Base-by-base conservation (phyloP, 495 filamentous ascomycete species). In the Daldinia decipiens region DNA sequence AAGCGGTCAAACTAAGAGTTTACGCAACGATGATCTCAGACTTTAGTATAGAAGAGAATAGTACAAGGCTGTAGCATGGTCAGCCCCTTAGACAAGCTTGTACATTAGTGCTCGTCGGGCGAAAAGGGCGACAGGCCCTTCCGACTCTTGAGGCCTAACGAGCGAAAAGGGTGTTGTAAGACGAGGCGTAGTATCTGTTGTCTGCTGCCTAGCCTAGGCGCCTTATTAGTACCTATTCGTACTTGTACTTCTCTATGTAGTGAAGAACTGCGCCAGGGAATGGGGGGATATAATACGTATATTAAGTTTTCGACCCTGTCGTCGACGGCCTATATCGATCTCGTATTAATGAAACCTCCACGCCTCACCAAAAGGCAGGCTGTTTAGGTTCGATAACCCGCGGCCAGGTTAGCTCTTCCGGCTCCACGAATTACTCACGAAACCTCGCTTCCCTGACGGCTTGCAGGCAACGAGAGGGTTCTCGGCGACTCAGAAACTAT, bases 261-360 rank as follows among this genome's bases (percentile, higher is more conserved):
- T 24, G 38, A 24, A 59, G 36, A 34, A 24, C 26, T 19, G 57
- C 64, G 34, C 55, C 53, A 66, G 54, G 65, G 65, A 51, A 29
- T 32, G 61, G 59, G 64, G 55, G 60, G 65, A 65, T 47, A 68
- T 73, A 72, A 39, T 60, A 67, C 19, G 47, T 26, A 29, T 61
- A 53, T 67, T 67, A 72, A 72, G 69, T 52, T 11, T 8, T 65
- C 58, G 67, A 70, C 71, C 71, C 67, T 74, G 71, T 70, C 71
- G 67, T 66, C 66, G 66, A 51, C 52, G 55, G 40, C 63, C 75
- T 77, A 77, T 77, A 77, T 73, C 65, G 58, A 57, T 51, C 39
- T 61, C 47, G 53, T 73, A 73, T 75, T 75, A 75, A 68, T 71
- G 62, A 64, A 40, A 51, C 53, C 45, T 62, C 58, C 69, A 71